These are phyloP conservation scores for Dendrobium nobile DNA, from an alignment of 106 monocot genomes.

Conservation along the genomic window DNA sequence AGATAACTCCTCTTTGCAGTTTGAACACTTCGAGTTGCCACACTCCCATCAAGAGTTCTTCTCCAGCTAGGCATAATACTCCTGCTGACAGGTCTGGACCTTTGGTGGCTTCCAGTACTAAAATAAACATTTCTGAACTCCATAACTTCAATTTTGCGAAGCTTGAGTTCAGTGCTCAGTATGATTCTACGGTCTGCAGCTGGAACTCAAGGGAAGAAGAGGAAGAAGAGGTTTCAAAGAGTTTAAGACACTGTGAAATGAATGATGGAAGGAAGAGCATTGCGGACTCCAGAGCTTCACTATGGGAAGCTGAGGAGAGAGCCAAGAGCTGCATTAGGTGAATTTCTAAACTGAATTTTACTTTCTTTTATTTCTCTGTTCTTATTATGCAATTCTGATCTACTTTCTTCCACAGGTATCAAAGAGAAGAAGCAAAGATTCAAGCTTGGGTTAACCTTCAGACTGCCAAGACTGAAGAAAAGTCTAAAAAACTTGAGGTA, in stretches of 20 bases:
- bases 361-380: not conserved
- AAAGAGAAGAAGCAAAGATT: constrained; percentile 75
- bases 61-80: constrained; percentile 81
- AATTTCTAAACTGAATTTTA: not conserved
- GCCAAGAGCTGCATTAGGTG: constrained; percentile 71
- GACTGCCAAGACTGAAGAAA: constrained; percentile 67
- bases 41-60: constrained; percentile 62
- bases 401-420: constrained; percentile 31
- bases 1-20: constrained; percentile 75
- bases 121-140: constrained; percentile 51
- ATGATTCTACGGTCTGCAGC: constrained; percentile 8
- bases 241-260: constrained; percentile 11
- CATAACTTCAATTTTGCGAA: constrained; percentile 53
- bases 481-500: constrained; percentile 82
- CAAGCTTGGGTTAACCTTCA: constrained; percentile 82
- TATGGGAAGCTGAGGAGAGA: constrained; percentile 43
- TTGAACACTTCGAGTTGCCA: constrained; percentile 46
- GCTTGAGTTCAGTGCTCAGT: constrained; percentile 13
- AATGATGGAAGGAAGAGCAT: constrained; percentile 2
- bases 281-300: constrained; percentile 1
- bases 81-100: constrained; percentile 70
- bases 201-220: constrained; percentile 17
- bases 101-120: constrained; percentile 24
- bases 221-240: constrained; percentile 22
- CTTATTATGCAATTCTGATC: not conserved